Evolutionary conservation across 768 basidiomycete species (phyloP).

Genomic region (Rhizopogon roseolus): DNA sequence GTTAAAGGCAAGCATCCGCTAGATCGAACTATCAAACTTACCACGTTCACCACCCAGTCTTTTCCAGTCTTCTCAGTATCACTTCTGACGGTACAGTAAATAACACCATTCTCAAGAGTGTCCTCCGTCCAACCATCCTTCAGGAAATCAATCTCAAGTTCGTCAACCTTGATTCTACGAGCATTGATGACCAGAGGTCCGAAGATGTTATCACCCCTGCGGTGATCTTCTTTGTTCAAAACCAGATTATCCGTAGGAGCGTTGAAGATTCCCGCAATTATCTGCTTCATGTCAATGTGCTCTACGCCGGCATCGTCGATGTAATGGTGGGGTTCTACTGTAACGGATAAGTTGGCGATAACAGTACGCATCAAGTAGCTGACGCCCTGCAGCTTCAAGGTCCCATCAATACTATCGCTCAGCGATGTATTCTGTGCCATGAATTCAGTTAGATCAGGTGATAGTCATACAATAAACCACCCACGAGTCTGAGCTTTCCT

Average conservation of each 20-base stretch:
- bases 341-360: constrained; percentile 50
- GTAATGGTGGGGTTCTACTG: constrained; percentile 53
- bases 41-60: constrained; percentile 59
- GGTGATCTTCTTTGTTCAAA: constrained; percentile 44
- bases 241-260: constrained; percentile 49
- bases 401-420: constrained; percentile 51
- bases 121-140: constrained; percentile 30
- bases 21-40: constrained; percentile 14
- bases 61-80: constrained; percentile 54
- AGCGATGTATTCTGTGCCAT: constrained; percentile 56
- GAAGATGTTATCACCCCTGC: constrained; percentile 49
- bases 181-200: constrained; percentile 48
- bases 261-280: constrained; percentile 51
- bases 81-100: constrained; percentile 37
- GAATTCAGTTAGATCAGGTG: not conserved
- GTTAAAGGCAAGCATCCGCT: not conserved
- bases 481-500: not conserved
- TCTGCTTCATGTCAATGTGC: constrained; percentile 58
- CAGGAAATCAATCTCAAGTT: constrained; percentile 32
- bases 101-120: constrained; percentile 22
- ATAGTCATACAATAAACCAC: not conserved
- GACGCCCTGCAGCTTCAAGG: constrained; percentile 60
- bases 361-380: constrained; percentile 59
- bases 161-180: constrained; percentile 39
- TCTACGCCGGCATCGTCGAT: constrained; percentile 53